Evolutionary conservation across 148 eudicot species (phyloP).

Genomic region (Amaranthus cruentus): DNA sequence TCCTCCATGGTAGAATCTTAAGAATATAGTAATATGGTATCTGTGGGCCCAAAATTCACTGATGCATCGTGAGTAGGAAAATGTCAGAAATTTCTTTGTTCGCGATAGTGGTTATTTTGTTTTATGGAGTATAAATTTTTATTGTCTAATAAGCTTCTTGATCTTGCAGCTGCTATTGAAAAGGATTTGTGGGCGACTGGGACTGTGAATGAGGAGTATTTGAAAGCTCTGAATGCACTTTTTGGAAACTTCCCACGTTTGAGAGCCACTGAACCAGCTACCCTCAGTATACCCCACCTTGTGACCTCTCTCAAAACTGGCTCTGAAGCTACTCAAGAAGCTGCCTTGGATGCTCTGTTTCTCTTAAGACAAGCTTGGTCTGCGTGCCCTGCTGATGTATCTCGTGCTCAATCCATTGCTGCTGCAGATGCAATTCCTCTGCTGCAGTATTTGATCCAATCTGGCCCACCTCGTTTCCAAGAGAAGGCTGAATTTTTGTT

Average conservation of each 20-base stretch:
- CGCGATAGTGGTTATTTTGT: neutral
- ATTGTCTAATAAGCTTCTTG: slow-evolving; percentile 13
- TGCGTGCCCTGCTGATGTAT: slow-evolving; percentile 97
- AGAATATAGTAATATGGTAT: too few species aligned
- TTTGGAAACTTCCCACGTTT: slow-evolving; percentile 94
- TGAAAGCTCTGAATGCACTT: slow-evolving; percentile 85
- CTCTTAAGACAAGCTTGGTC: slow-evolving; percentile 99
- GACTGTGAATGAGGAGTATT: slow-evolving; percentile 83
- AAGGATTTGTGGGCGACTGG: slow-evolving; percentile 97
- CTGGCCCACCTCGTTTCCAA: slow-evolving; percentile 97
- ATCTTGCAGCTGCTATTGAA: slow-evolving; percentile 79
- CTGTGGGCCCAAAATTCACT: too few species aligned
- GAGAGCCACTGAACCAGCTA: slow-evolving; percentile 97
- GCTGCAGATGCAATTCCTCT: slow-evolving; percentile 96
- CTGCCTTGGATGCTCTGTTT: slow-evolving; percentile 85
- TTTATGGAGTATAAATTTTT: neutral
- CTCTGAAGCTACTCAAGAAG: slow-evolving; percentile 96
- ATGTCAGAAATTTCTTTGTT: neutral
- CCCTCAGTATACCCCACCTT: slow-evolving; percentile 94
- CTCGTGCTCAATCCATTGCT: slow-evolving; percentile 92
- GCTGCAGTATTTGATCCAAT: slow-evolving; percentile 86
- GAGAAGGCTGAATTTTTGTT: slow-evolving; percentile 89
- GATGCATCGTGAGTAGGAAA: neutral
- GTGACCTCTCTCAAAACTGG: slow-evolving; percentile 94
- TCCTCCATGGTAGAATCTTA: too few species aligned